Evolutionary conservation across 371 early-diverging fungal species (phyloP), one percentile per base, ranked within the genome.

Genomic region (Haplosporangium sp.): DNA sequence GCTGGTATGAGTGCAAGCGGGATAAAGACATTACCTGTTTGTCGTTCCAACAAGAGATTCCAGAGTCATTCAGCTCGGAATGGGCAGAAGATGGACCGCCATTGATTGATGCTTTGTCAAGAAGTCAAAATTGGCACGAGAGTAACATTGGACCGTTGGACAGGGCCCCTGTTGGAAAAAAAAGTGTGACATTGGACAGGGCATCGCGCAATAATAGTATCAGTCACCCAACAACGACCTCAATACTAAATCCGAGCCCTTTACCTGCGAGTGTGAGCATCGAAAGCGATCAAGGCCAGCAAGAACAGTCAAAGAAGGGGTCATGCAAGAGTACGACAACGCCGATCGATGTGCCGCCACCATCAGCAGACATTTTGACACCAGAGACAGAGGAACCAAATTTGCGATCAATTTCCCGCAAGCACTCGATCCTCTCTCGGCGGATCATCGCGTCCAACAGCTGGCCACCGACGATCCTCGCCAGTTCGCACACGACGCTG

Each of bases 1-100:
- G 80, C n/a, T 79, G 80, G 80, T 72, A 79, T 14, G 80, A 79
- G 50, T 68, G 73, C 63, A 79, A 79, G 47, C 53, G 73, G 16
- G 80, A 79, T 43, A 68, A 65, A 38, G 79, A 79, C 14, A 55
- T 68, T 47, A 62, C 69, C 11, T 79, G 58, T 7, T 29, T 61
- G 45, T 65, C 66, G 2, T 68, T 64, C 21, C 80, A 72, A 46
- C 68, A 72, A 40, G 61, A 65, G 40, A 50, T 54, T 11, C 21
- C 67, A 8, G 69, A 64, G 14, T 20, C 63, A 1, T 59, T 45
- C 16, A 56, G 38, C 7, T 36, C 61, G 4, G 45, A 42, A 13
- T 67, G 66, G 64, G 53, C 67, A n/a, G 60, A 59, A 16, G 67
- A 71, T 47, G 62, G 45, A 9, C 60, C 55, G 10, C 20, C 59